Base-by-base conservation (phyloP, 2,329 filamentous ascomycete species). In the Ascochyta rabiei region DNA sequence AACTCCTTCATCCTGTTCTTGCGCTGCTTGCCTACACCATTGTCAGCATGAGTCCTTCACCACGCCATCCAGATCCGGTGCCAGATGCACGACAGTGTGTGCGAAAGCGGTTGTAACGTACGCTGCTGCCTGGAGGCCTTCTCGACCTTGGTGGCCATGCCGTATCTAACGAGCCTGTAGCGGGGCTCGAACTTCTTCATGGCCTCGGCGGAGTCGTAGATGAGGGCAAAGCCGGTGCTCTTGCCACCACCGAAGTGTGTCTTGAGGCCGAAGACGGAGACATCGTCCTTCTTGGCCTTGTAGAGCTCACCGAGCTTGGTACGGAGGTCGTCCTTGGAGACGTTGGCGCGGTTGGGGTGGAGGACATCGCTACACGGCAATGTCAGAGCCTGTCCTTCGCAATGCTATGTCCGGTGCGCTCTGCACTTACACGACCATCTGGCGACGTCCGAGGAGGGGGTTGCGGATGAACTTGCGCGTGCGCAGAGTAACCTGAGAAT, bases 381-480 rank as follows among this genome's bases (percentile, higher is more conserved):
- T 61, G 69, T 74, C 66, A 73, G 69, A 69, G 61, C 57, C 49
- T 50, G 53, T 58, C 57, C 57, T 48, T 62, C 56, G 52, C 41
- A 59, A 53, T 54, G 53, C 46, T 42, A 56, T 53, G 18, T 38
- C 47, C 53, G 48, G 51, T 52, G 47, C 57, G 51, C 60, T 59
- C 62, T 63, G 65, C 61, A 73, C 74, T 76, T 91, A 97, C 93
- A 97, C 90, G 83, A 97, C 93, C 91, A 98, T 96, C 89, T 98
- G 93, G 88, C 96, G 96, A 81, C 93, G 90, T 80, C 89, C 91
- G 79, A 99, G 89, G 78, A 99, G 91, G 81, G 95, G 91, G 89
- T 99, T 99, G 86, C 93, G 91, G 84, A 98, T 96, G 90, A 99
- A 99, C 87, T 98, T 98, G 90, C 95, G 93, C 83, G 95, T 99